Percentiles rank a stretch among this genome's conserved stretches.
phyloP scores from a whole-genome alignment of 441 rosid species.

The Syzygium syzygioides region DNA sequence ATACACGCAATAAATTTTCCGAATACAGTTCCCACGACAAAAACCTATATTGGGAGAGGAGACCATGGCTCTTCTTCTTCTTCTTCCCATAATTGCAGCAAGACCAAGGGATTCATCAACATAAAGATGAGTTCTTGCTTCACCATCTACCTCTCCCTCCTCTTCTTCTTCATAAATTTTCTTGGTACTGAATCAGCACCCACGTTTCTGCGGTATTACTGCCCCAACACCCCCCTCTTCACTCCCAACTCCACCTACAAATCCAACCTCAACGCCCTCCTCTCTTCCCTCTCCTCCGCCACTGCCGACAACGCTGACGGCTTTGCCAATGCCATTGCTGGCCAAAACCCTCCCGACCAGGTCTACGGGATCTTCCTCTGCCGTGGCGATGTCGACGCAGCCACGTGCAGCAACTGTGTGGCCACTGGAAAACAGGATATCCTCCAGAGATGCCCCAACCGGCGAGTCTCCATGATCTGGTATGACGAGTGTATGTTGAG shows the following conservation, averaged over 20 bases:
- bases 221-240: not conserved
- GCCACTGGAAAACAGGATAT: not conserved
- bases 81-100: not conserved
- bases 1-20: no score
- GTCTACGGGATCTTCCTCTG: not conserved
- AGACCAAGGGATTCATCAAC: not conserved
- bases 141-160: not conserved
- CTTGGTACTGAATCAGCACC: not conserved
- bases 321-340: not conserved
- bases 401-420: not conserved
- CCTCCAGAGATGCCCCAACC: not conserved
- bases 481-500: not conserved
- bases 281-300: not conserved
- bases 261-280: not conserved
- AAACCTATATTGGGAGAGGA: no score
- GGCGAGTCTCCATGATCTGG: not conserved
- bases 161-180: not conserved
- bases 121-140: not conserved
- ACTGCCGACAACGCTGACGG: not conserved
- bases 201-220: not conserved
- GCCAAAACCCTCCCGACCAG: not conserved
- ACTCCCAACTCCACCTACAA: not conserved
- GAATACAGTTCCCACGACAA: no score
- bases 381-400: accelerated
- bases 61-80: no score